Conservation (phyloP, 2,329 filamentous ascomycete genomes). For the Diaporthe aspalathi region DNA sequence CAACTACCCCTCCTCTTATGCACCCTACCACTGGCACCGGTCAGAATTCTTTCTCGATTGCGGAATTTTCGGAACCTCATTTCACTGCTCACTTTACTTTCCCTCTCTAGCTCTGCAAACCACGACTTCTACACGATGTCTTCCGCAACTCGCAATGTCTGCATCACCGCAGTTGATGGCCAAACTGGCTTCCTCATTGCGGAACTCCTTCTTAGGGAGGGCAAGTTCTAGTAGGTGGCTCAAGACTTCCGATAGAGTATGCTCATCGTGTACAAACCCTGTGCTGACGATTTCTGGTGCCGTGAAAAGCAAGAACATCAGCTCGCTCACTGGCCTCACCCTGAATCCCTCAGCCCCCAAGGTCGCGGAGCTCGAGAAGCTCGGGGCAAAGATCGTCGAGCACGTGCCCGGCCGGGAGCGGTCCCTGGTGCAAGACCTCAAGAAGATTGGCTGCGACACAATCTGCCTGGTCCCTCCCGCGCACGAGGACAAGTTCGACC, state of each 20-base stretch:
- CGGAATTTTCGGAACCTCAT: too few relatives aligned
- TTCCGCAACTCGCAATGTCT: slow-evolving; percentile 53
- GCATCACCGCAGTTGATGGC: slow-evolving; percentile 61
- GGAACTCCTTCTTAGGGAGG: slow-evolving; percentile 57
- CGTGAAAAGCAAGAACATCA: slow-evolving; percentile 48
- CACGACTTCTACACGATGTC: neutral
- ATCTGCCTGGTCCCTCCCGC: slow-evolving; percentile 62
- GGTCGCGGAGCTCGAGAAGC: slow-evolving; percentile 53
- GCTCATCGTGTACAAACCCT: too few relatives aligned
- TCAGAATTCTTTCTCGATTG: too few relatives aligned
- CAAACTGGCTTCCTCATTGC: slow-evolving; percentile 63
- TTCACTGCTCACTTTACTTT: neutral
- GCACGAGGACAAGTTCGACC: slow-evolving; percentile 58
- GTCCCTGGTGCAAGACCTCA: slow-evolving; percentile 56
- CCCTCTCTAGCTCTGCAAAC: neutral
- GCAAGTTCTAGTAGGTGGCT: neutral
- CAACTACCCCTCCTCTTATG: neutral
- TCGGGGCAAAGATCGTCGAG: slow-evolving; percentile 56
- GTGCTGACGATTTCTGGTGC: too few relatives aligned
- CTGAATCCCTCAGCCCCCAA: slow-evolving; percentile 52
- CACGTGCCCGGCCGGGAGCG: slow-evolving; percentile 55
- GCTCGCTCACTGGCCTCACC: slow-evolving; percentile 54
- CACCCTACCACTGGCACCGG: too few relatives aligned
- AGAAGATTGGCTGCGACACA: slow-evolving; percentile 57
- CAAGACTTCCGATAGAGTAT: too few relatives aligned